phyloP scores from a whole-genome alignment of 805 yeast genomes.

The Priceomyces carsonii region DNA sequence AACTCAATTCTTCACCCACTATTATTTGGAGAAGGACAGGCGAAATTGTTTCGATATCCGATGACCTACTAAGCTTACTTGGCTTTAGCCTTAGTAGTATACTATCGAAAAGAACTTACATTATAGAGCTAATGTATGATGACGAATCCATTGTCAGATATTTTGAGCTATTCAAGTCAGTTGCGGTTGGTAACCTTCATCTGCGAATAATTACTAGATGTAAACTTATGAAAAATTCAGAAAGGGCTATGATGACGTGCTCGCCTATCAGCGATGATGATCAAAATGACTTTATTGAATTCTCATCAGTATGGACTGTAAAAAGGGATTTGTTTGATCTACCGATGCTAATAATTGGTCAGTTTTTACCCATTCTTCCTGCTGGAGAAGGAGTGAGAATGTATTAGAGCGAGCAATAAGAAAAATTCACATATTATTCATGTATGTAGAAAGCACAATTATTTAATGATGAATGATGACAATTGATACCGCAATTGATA shows the following conservation, averaged over 20 bases:
- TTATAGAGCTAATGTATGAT: conserved; percentile 77
- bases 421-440: neutral
- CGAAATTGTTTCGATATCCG: conserved; percentile 76
- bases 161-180: conserved; percentile 66
- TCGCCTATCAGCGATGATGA: conserved; percentile 12
- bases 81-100: conserved; percentile 62
- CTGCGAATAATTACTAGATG: conserved; percentile 54
- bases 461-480: too few species aligned
- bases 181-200: conserved; percentile 68
- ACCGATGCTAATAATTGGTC: conserved; percentile 83
- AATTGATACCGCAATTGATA: too few species aligned
- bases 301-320: conserved; percentile 84
- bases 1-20: conserved; percentile 71
- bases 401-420: conserved; percentile 18
- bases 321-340: conserved; percentile 81
- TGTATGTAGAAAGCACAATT: too few species aligned
- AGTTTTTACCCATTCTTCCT: conserved; percentile 65
- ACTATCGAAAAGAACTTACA: conserved; percentile 59
- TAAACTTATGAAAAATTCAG: conserved; percentile 39
- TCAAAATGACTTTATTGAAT: conserved; percentile 46
- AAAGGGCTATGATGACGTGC: conserved; percentile 10
- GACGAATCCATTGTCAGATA: conserved; percentile 72
- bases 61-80: conserved; percentile 69
- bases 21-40: conserved; percentile 87
- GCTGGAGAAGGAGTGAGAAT: conserved; percentile 33